Evolutionary conservation across 2,329 filamentous ascomycete species (phyloP).

Genomic region (Xylaria hypoxylon): DNA sequence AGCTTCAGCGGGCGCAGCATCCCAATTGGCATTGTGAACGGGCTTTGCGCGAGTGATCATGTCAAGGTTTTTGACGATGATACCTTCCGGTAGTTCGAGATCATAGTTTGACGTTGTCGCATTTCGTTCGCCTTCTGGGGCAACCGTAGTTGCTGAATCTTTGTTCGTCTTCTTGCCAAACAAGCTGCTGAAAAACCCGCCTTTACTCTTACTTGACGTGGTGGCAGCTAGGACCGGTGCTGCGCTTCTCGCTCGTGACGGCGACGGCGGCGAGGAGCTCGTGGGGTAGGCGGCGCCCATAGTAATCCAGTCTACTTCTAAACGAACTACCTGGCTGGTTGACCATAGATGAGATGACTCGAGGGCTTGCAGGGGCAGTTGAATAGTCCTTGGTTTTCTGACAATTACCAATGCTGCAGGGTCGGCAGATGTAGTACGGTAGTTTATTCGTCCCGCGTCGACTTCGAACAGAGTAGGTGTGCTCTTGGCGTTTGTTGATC

Average conservation of each 20-base stretch:
- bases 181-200: conserved; percentile 43
- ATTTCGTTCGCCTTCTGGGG: conserved; percentile 27
- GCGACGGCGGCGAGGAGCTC: conserved; percentile 43
- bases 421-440: conserved; percentile 50
- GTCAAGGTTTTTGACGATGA: conserved; percentile 45
- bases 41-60: conserved; percentile 35
- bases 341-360: conserved; percentile 46
- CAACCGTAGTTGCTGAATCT: conserved; percentile 19
- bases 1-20: conserved; percentile 50
- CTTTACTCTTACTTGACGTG: conserved; percentile 36
- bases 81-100: conserved; percentile 39
- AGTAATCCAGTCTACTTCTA: conserved; percentile 48
- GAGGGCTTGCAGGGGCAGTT: conserved; percentile 42
- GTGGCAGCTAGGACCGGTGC: conserved; percentile 40
- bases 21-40: conserved; percentile 51
- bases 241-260: conserved; percentile 36
- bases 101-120: conserved; percentile 20
- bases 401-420: conserved; percentile 53
- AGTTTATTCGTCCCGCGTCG: conserved; percentile 48
- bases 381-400: conserved; percentile 51
- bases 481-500: background rate
- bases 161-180: conserved; percentile 45
- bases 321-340: conserved; percentile 27
- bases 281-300: conserved; percentile 43
- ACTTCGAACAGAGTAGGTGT: conserved; percentile 48